These are phyloP conservation scores for Saccharomycopsis schoenii DNA, from an alignment of 805 yeast genomes.

Conservation along the genomic window DNA sequence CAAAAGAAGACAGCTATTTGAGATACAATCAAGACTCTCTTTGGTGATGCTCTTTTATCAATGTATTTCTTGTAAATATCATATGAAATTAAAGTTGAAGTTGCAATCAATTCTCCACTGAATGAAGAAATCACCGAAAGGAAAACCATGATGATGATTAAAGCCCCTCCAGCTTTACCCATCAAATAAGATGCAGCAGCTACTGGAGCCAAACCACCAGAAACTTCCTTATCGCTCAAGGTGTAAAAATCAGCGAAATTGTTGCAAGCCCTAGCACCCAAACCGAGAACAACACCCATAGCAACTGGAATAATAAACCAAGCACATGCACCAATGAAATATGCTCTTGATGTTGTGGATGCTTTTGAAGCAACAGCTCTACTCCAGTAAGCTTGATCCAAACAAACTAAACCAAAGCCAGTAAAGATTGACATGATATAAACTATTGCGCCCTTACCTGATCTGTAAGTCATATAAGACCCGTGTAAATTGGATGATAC, in stretches of 20 bases:
- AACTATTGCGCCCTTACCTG: conserved; percentile 26
- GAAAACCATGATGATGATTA: conserved; percentile 34
- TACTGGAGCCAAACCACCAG: conserved; percentile 33
- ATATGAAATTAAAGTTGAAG: conserved; percentile 34
- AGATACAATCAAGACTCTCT: conserved; percentile 32
- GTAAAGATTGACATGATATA: conserved; percentile 26
- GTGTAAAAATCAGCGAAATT: conserved; percentile 27
- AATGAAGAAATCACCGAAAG: conserved; percentile 34
- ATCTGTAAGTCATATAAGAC: conserved; percentile 29
- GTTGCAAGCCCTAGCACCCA: conserved; percentile 30
- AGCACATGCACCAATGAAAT: conserved; percentile 30
- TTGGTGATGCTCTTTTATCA: conserved; percentile 33
- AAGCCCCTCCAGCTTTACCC: conserved; percentile 35
- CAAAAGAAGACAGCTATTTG: conserved; percentile 34
- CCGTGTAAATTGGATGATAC: conserved; percentile 28
- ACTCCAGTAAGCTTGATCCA: conserved; percentile 34
- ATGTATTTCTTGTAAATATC: conserved; percentile 38
- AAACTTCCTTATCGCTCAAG: conserved; percentile 29
- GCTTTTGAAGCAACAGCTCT: conserved; percentile 36
- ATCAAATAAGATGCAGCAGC: conserved; percentile 31
- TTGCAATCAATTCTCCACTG: conserved; percentile 33
- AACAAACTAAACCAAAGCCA: conserved; percentile 29
- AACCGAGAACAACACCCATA: conserved; percentile 30
- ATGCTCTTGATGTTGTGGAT: conserved; percentile 28
- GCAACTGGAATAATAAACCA: conserved; percentile 34